These are phyloP conservation scores for Ophiocordyceps sinensis DNA, from an alignment of 2,329 filamentous ascomycete genomes.

Conservation along the genomic window DNA sequence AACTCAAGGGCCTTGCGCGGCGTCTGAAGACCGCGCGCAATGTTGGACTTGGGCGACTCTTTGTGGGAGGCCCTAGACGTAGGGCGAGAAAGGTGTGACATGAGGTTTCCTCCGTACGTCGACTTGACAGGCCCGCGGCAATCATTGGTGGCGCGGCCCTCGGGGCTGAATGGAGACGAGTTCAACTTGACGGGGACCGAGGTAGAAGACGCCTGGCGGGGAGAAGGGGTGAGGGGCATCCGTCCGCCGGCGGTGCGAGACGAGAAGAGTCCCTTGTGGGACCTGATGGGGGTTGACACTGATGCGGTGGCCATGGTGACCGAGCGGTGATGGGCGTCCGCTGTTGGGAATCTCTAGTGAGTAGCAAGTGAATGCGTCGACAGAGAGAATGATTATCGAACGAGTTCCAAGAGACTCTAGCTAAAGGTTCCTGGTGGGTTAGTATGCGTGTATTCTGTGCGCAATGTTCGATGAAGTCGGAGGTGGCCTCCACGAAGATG, in stretches of 20 bases:
- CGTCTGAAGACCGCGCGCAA: slow-evolving; percentile 58
- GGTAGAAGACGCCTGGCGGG: slow-evolving; percentile 47
- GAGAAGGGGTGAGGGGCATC: slow-evolving; percentile 88
- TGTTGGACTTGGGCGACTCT: slow-evolving; percentile 94
- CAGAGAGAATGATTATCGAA: slow-evolving; percentile 28
- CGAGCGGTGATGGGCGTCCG: slow-evolving; percentile 10
- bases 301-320: slow-evolving; percentile 62
- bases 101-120: slow-evolving; percentile 66
- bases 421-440: slow-evolving; percentile 41
- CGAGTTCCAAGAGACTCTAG: slow-evolving; percentile 45
- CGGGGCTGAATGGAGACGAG: slow-evolving; percentile 68
- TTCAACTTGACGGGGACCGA: slow-evolving; percentile 36
- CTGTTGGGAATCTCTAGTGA: slow-evolving; percentile 20
- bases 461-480: slow-evolving; percentile 33
- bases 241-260: slow-evolving; percentile 87
- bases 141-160: slow-evolving; percentile 38
- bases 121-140: slow-evolving; percentile 48
- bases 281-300: slow-evolving; percentile 87
- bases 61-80: slow-evolving; percentile 53
- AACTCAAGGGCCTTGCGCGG: slow-evolving; percentile 76
- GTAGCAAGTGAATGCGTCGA: slow-evolving; percentile 33
- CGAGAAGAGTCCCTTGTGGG: slow-evolving; percentile 84
- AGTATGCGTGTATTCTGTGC: slow-evolving; percentile 25
- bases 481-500: slow-evolving; percentile 26
- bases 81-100: slow-evolving; percentile 62